These are phyloP conservation scores for Angomonas deanei DNA, from an alignment of 208 protist species.

Conservation along the genomic window DNA sequence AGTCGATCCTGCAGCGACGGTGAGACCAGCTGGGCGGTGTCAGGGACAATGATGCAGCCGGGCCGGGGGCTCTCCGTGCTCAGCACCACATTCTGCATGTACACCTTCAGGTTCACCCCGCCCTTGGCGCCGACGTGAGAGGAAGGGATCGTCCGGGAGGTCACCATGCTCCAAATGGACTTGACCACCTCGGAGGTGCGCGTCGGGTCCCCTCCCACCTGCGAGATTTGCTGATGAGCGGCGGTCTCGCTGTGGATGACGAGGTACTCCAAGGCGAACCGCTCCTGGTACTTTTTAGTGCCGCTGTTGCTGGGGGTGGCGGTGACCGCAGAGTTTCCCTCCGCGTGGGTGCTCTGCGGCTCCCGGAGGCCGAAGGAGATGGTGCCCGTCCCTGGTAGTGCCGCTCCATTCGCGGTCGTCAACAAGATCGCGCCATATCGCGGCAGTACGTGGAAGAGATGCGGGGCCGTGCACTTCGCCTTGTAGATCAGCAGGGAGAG, in stretches of 20 bases:
- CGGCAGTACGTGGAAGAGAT: conserved; percentile 69
- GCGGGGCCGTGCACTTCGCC: conserved; percentile 70
- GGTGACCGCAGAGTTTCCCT: background rate
- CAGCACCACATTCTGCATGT: conserved; percentile 41
- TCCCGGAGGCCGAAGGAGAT: conserved; percentile 37
- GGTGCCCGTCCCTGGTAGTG: conserved; percentile 9
- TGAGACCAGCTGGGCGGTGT: conserved; percentile 16
- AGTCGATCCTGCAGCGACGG: conserved; percentile 13
- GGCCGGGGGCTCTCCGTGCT: conserved; percentile 8
- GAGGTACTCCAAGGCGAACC: conserved; percentile 62
- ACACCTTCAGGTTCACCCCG: conserved; percentile 44
- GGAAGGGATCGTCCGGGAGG: conserved; percentile 27
- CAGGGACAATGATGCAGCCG: conserved; percentile 22
- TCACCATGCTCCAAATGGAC: conserved; percentile 41
- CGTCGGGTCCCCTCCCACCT: conserved; percentile 11
- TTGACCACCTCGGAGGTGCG: conserved; percentile 43
- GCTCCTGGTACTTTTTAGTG: conserved; percentile 32
- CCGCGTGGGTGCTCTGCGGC: conserved; percentile 7
- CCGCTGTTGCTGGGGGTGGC: conserved; percentile 10
- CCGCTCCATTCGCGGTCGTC: conserved; percentile 25
- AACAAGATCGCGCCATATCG: conserved; percentile 67
- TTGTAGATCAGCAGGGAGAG: conserved; percentile 66
- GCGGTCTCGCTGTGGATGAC: conserved; percentile 31
- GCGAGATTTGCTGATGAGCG: conserved; percentile 35
- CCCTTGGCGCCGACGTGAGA: conserved; percentile 23